phyloP scores from a whole-genome alignment of 371 early-diverging fungal genomes.

The Mucor sp. region DNA sequence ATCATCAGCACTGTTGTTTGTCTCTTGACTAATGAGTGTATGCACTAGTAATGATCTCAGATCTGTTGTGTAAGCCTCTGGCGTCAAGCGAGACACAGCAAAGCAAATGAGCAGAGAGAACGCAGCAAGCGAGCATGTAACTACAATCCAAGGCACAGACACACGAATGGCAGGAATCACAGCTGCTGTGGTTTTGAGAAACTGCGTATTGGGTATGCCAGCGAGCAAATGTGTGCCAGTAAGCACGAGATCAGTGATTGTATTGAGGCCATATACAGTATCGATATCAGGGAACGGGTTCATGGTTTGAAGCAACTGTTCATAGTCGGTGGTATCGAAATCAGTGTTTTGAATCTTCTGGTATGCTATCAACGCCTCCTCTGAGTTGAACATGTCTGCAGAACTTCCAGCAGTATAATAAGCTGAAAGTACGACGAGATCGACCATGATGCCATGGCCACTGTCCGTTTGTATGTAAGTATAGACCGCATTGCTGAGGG shows the following conservation, averaged over 20 bases:
- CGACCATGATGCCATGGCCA: not conserved
- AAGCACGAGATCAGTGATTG: not conserved
- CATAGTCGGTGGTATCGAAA: not conserved
- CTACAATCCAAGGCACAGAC: not conserved
- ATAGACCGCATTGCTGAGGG: not conserved
- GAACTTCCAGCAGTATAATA: not conserved
- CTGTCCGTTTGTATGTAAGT: not conserved
- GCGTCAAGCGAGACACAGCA: not conserved
- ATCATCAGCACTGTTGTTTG: too few species aligned
- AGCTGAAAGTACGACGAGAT: not conserved
- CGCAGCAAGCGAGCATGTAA: not conserved
- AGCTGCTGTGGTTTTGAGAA: not conserved
- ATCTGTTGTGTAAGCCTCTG: not conserved
- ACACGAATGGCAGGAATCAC: not conserved
- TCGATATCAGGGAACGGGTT: not conserved
- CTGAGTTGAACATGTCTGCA: not conserved
- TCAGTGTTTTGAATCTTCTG: not conserved
- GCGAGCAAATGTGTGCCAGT: not conserved
- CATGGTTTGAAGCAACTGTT: not conserved
- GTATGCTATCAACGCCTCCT: not conserved
- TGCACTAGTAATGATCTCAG: not conserved
- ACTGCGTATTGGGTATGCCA: not conserved
- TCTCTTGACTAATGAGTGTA: not conserved
- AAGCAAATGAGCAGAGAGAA: not conserved
- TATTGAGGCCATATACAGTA: not conserved